Evolutionary conservation across 306 rosid species (phyloP), one percentile per base, ranked within the genome.

Genomic region (Vachellia pachyceras): DNA sequence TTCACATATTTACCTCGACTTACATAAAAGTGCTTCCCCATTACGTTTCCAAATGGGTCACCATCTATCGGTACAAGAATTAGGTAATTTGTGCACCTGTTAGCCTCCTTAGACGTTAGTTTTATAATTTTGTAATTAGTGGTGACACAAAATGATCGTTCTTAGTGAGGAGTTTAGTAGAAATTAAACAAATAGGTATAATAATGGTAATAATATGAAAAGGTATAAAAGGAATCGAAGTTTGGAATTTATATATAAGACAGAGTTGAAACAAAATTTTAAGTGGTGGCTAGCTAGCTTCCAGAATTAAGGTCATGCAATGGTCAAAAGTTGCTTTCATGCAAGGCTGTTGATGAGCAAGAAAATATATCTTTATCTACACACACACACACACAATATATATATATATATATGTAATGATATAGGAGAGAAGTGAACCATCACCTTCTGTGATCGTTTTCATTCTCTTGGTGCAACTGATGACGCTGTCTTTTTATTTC

Each of bases 301-400:
- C 42, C 40, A 15, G 7, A 44, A 44, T 6, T 10, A 33, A 33
- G 73, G 52, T 68, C 73, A 10, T 20, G 10, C 2, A 0, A 6
- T 4, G 50, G 73, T 68, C 73, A 41, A 68, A 68, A 4, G 73
- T 68, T 68, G 73, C 50, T 68, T 39, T 68, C 73, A 40, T 40
- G 49, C 50, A 40, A 67, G 40, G 73, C 73, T 68, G 73, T 50
- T 7, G 10, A 11, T 41, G 52, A 41, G 40, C 50, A 41, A 41
- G 35, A 68, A 2, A 0, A n/a, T 68, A 55, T 55, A 55, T n/a
- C 23, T n/a, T 6, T 54, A n/a, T n/a, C 2, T 20, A 29, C 33
- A 29, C 33, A 29, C 33, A 29, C 33, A 29, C 1, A 29, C 33
- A 29, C 33, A 5, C 3, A n/a, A 52, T 6, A 52, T 6, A 47